phyloP scores from a whole-genome alignment of 73 alveolate genomes.

The Durusdinium trenchii region DNA sequence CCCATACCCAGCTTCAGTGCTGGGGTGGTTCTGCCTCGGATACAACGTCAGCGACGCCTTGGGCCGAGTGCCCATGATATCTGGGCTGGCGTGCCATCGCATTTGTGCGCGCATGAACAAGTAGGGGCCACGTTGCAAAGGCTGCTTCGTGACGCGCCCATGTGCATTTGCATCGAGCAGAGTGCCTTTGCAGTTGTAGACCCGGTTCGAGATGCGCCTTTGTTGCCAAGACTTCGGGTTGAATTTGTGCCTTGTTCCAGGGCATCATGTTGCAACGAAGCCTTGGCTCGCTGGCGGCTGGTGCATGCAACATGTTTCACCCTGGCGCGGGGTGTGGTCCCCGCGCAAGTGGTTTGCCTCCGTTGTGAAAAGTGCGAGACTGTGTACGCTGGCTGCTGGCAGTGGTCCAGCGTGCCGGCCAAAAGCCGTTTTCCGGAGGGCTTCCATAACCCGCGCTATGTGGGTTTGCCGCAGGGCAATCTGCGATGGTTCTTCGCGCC shows the following conservation, averaged over 20 bases:
- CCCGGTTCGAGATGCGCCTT: not conserved
- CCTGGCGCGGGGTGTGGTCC: not conserved
- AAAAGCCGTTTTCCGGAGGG: not conserved
- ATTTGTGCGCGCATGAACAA: not conserved
- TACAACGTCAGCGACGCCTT: not conserved
- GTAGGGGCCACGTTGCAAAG: not conserved
- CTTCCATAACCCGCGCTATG: not conserved
- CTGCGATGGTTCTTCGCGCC: slow-evolving; percentile 17
- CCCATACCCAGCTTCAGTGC: not conserved
- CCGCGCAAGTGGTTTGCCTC: not conserved
- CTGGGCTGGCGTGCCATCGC: not conserved
- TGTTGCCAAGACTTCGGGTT: not conserved
- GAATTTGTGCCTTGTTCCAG: not conserved
- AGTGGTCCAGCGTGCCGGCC: not conserved
- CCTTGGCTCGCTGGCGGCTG: not conserved
- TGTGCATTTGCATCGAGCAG: not conserved
- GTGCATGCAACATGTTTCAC: not conserved
- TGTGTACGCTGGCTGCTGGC: slow-evolving; percentile 26
- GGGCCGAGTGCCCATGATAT: not conserved
- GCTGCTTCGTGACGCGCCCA: not conserved
- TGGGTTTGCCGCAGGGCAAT: not conserved
- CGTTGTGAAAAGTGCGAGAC: not conserved
- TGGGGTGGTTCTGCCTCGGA: not conserved
- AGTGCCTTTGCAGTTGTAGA: not conserved
- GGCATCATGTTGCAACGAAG: not conserved